Evolutionary conservation across 2,329 filamentous ascomycete genomes (phyloP), one percentile per base, ranked within the genome.

Genomic region (Aaosphaeria arxii): DNA sequence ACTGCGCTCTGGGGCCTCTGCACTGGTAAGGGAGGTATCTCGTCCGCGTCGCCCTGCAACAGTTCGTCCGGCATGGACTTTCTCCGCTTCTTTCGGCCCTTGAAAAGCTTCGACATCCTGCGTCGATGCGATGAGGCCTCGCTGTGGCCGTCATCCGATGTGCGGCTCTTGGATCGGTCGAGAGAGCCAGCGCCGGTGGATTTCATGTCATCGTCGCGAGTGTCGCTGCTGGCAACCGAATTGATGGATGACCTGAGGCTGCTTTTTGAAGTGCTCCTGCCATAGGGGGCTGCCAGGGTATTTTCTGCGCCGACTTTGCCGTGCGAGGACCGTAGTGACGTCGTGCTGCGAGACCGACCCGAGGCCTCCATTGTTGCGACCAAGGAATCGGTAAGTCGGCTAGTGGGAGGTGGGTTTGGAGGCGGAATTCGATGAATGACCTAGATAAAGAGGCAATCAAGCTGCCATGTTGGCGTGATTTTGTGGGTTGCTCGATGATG

Each of bases 101-200:
- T 74, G 61, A 81, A 73, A 47, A 83, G 64, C 54, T 77, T 80
- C 7, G 79, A 77, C 52, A 84, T 73, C 45, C 77, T 75, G 55
- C 71, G 74, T 50, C 56, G 60, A 45, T 63, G 61, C 31, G 61
- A 61, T 30, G 73, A 74, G 42, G 68, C 69, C 58, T 71, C 71
- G 56, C 69, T 71, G 50, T 60, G 58, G 38, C 56, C 60, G 46
- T 71, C 70, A 40, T 75, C 74, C 7, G 54, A 55, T n/a, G 71
- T 72, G 44, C 71, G 65, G 32, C 67, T 66, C 49, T 62, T 70
- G 49, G 72, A 61, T 53, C 63, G 71, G 58, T 72, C 73, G 33
- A 74, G 54, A 11, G 67, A 62, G 47, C 64, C 67, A 50, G 75
- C 74, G 49, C 71, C 55, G 5, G 69, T 66, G 7, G 61, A 55